Evolutionary conservation across 192 early-diverging fungal species (phyloP), one percentile per base, ranked within the genome.

Genomic region (Linnemannia zychae): DNA sequence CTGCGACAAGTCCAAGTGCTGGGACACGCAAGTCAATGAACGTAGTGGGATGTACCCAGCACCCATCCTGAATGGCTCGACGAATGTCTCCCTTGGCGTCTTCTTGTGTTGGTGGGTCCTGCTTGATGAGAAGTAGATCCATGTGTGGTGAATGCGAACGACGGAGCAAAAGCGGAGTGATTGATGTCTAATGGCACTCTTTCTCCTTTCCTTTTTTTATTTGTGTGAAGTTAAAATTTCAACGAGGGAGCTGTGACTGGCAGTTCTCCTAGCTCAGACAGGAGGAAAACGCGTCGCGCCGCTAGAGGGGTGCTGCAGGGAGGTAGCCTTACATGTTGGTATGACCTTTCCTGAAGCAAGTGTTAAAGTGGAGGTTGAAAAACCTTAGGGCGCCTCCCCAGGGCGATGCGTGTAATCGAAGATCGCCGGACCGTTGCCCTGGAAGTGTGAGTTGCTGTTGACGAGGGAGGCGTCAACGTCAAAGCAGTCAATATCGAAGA

Each of bases 21-120:
- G 77, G 57, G 5, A 79, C 57, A 13, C 76, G 49, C 24, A 78
- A 28, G 1, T 71, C 76, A 33, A 33, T 34, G 68, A 78, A 28
- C 3, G 76, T 78, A 3, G 13, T 17, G 15, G 76, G 68, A 57
- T 78, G 67, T 13, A 78, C 13, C 68, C 50, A 18, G 31, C 76
- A 78, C 5, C 36, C 53, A 24, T 78, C 53, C 4, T 60, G 33
- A 4, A 46, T 9, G 7, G 33, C 34, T 16, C 28, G 37, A 1
- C 68, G 57, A 28, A 63, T 63, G 28, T 12, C 28, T 33, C 28
- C 57, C 28, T 63, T 63, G 9, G 12, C 28, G n/a, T n/a, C n/a
- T 13, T 31, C 57, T 28, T 63, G 57, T 63, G 57, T 3, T 63
- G 57, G 57, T 31, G 28, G 12, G 24, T 63, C 57, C 11, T 63